Conservation (phyloP, 371 early-diverging fungal species). For the Rhizopus delemar region DNA sequence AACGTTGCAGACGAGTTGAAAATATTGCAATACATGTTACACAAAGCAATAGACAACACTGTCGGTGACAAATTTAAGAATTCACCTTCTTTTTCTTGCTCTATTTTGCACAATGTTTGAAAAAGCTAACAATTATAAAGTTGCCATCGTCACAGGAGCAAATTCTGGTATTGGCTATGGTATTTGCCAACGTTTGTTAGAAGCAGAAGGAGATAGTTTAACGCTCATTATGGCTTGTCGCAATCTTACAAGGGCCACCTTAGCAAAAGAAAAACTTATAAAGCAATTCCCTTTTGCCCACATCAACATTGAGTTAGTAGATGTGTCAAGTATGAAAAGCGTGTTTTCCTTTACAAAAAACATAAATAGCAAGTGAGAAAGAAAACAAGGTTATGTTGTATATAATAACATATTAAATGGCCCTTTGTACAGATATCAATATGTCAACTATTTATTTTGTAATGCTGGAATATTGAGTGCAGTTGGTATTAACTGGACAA, state of each 20-base stretch:
- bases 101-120: conserved; percentile 3
- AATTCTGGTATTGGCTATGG: conserved; percentile 79
- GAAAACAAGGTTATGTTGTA: neutral
- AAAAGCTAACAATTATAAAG: conserved; percentile 21
- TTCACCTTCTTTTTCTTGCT: neutral
- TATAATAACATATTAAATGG: neutral
- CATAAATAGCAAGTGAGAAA: conserved; percentile 28
- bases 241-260: conserved; percentile 57
- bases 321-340: conserved; percentile 54
- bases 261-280: conserved; percentile 58
- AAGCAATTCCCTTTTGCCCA: conserved; percentile 39
- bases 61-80: neutral
- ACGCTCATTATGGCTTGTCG: conserved; percentile 79
- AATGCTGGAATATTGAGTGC: conserved; percentile 82
- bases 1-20: too few species aligned
- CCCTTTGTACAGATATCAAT: conserved; percentile 33
- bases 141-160: conserved; percentile 67
- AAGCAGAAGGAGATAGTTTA: conserved; percentile 31
- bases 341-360: conserved; percentile 39
- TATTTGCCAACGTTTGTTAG: conserved; percentile 65
- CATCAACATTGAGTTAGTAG: conserved; percentile 54
- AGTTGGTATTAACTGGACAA: conserved; percentile 51
- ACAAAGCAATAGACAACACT: too few species aligned
- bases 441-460: conserved; percentile 71
- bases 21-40: too few species aligned